Conservation (phyloP, 306 rosid species). For the Vigna unguiculata region DNA sequence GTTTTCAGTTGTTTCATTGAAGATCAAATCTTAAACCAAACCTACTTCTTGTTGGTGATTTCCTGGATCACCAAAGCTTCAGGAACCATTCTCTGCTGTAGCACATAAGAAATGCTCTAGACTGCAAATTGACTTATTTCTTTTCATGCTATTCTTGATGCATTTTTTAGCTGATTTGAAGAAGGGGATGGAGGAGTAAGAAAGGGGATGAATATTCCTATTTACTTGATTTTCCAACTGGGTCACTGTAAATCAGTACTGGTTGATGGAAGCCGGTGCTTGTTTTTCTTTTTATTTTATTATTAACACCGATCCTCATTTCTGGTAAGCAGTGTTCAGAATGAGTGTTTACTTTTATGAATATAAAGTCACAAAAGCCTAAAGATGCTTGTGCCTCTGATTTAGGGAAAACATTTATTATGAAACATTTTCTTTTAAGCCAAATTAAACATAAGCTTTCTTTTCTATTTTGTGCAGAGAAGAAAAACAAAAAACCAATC, state of each 20-base stretch:
- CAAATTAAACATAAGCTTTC: constrained; percentile 23
- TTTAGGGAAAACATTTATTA: neutral
- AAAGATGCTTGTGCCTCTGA: neutral
- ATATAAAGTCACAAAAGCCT: neutral
- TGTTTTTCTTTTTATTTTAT: neutral
- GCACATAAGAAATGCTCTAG: constrained; percentile 6
- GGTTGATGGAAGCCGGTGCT: neutral
- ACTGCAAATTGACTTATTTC: constrained; percentile 9
- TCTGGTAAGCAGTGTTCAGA: neutral
- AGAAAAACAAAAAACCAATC: neutral
- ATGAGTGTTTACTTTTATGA: neutral
- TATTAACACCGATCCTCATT: neutral
- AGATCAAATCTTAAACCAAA: neutral
- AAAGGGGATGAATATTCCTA: constrained; percentile 1
- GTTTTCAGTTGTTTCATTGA: neutral
- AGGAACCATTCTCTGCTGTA: neutral
- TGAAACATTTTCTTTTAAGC: neutral
- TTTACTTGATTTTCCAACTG: constrained; percentile 1
- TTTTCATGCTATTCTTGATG: constrained; percentile 11
- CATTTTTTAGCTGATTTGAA: neutral
- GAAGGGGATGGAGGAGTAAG: neutral
- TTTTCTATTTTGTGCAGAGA: neutral
- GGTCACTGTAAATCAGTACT: neutral
- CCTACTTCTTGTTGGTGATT: neutral
- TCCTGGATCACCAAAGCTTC: constrained; percentile 8